A percentile compares a stretch with the other conserved stretches of the same genome.
Evolutionary conservation across 2,329 filamentous ascomycete species (phyloP).

Genomic region (Colletotrichum australisinense): DNA sequence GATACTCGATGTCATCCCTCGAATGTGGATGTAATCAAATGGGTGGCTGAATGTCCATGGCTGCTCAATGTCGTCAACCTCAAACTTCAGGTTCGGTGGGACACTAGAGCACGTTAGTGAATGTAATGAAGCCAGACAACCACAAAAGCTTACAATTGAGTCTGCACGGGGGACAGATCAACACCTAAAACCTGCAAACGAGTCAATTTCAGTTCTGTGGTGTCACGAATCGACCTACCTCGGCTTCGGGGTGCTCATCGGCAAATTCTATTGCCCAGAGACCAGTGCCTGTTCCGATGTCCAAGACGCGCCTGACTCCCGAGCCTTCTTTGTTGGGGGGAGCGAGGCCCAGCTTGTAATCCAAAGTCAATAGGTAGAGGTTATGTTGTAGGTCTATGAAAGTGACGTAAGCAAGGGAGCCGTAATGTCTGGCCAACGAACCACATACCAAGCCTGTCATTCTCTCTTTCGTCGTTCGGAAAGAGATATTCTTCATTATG

Average conservation of each 20-base stretch:
- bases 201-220: neutral
- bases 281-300: conserved; percentile 42
- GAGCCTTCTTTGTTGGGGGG: neutral
- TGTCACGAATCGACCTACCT: conserved; percentile 24
- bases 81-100: conserved; percentile 66
- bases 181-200: conserved; percentile 36
- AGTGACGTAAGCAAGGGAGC: neutral
- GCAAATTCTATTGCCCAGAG: conserved; percentile 54
- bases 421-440: neutral
- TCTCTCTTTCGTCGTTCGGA: neutral
- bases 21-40: neutral
- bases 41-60: neutral
- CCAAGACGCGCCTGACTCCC: conserved; percentile 39
- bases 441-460: neutral
- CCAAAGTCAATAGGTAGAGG: conserved; percentile 34
- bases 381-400: conserved; percentile 52
- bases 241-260: conserved; percentile 39
- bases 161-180: neutral
- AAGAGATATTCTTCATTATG: neutral
- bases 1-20: conserved; percentile 54
- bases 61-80: neutral
- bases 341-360: neutral
- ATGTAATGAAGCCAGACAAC: conserved; percentile 29
- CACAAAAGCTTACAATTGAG: neutral
- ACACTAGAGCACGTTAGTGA: conserved; percentile 48